Evolutionary conservation across 2,329 filamentous ascomycete species (phyloP).

Genomic region (Phialocephala subalpina): DNA sequence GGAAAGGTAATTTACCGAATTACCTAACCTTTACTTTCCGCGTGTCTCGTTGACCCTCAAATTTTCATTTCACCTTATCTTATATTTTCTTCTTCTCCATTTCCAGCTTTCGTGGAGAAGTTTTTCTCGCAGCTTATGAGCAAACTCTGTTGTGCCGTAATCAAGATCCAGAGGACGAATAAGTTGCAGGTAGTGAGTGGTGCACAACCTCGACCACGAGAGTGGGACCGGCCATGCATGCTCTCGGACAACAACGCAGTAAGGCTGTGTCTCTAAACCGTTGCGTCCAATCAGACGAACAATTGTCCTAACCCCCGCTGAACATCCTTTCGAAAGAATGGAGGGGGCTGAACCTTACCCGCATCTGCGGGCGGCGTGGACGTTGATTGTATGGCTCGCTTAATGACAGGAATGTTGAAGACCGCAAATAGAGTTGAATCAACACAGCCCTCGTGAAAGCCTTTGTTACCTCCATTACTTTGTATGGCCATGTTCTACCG

Average conservation of each 20-base stretch:
- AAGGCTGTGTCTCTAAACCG: slow-evolving; percentile 15
- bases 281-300: neutral
- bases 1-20: neutral
- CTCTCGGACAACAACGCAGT: neutral
- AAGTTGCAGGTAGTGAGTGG: neutral
- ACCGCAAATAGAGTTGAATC: slow-evolving; percentile 2
- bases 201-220: neutral
- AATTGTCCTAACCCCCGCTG: neutral
- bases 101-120: neutral
- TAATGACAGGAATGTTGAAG: slow-evolving; percentile 6
- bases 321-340: neutral
- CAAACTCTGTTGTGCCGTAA: too few relatives aligned
- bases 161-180: neutral
- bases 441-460: neutral
- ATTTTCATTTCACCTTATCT: neutral
- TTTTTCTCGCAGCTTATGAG: neutral
- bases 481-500: neutral
- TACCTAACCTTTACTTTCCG: neutral
- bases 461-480: neutral
- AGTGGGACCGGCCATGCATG: neutral
- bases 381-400: slow-evolving; percentile 9
- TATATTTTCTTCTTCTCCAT: neutral
- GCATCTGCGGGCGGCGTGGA: neutral
- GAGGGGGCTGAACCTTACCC: neutral
- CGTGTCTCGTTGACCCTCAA: neutral